Conservation (phyloP, 2,329 filamentous ascomycete species). For the Passalora sequoiae region DNA sequence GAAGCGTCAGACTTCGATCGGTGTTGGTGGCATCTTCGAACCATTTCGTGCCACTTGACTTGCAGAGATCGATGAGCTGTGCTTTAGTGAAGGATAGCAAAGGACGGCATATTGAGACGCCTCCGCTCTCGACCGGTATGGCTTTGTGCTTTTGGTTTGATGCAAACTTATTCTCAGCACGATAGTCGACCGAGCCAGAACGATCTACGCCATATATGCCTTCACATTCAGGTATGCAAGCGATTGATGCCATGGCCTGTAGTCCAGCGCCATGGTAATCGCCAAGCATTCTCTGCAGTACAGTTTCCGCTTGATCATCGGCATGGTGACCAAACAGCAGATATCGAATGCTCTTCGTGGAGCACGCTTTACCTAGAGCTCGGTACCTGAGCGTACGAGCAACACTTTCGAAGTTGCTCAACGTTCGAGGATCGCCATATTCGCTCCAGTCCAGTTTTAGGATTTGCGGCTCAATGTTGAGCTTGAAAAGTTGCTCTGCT, state of each 20-base stretch:
- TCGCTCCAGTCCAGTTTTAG: slow-evolving; percentile 37
- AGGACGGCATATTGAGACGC: slow-evolving; percentile 63
- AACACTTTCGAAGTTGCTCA: slow-evolving; percentile 67
- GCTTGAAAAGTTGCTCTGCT: slow-evolving; percentile 26
- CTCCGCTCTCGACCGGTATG: slow-evolving; percentile 37
- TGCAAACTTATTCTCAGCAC: too few species aligned
- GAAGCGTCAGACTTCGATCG: slow-evolving; percentile 67
- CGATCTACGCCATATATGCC: slow-evolving; percentile 64
- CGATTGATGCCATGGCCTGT: slow-evolving; percentile 21
- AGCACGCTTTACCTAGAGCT: slow-evolving; percentile 59
- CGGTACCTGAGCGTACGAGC: slow-evolving; percentile 73
- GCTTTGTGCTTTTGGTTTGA: neutral
- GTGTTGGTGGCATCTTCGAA: slow-evolving; percentile 81
- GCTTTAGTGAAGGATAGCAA: slow-evolving; percentile 67
- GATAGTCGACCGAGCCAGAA: slow-evolving; percentile 29
- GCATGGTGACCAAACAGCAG: slow-evolving; percentile 79
- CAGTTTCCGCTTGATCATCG: slow-evolving; percentile 88
- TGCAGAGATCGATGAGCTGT: slow-evolving; percentile 68
- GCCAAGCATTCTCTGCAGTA: slow-evolving; percentile 69
- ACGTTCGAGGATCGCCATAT: slow-evolving; percentile 37
- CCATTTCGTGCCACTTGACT: slow-evolving; percentile 63
- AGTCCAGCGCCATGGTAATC: slow-evolving; percentile 68
- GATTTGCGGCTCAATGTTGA: slow-evolving; percentile 25
- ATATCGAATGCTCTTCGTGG: slow-evolving; percentile 47
- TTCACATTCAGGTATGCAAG: slow-evolving; percentile 72